Percentiles rank a stretch among this genome's conserved stretches.
Conservation (phyloP, 495 filamentous ascomycete species). For the Lichenothelia convexa region DNA sequence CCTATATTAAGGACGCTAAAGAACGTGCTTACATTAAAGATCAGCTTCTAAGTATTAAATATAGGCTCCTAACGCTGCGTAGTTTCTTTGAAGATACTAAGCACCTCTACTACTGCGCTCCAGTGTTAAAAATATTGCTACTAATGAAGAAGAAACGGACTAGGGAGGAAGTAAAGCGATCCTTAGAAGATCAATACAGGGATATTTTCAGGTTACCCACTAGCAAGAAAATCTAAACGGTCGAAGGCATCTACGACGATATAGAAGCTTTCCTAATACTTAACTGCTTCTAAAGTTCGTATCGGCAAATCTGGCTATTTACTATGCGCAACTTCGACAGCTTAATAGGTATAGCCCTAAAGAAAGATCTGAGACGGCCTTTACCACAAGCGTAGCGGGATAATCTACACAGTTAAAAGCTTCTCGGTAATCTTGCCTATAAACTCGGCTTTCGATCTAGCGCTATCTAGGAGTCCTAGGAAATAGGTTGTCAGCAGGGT, state of each 20-base stretch:
- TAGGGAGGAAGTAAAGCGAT: constrained; percentile 1
- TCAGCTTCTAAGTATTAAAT: constrained; percentile 1
- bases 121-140: constrained; percentile 14
- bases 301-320: constrained; percentile 5
- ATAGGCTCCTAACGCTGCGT: constrained; percentile 14
- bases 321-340: constrained; percentile 7
- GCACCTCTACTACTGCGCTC: constrained; percentile 14
- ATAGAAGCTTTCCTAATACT: constrained; percentile 4
- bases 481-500: too few relatives aligned
- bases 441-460: too few relatives aligned
- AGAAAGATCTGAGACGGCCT: constrained; percentile 1
- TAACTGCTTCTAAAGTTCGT: neutral
- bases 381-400: constrained; percentile 3
- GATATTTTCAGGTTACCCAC: neutral
- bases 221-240: constrained; percentile 5
- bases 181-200: too few relatives aligned
- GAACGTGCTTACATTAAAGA: neutral
- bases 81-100: constrained; percentile 19
- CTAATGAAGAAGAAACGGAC: constrained; percentile 9
- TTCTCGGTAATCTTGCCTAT: too few relatives aligned
- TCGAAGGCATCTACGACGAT: constrained; percentile 3
- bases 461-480: too few relatives aligned
- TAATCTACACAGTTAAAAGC: too few relatives aligned
- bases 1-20: neutral
- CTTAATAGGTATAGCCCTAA: constrained; percentile 5